Base-by-base conservation (phyloP, 169 alveolate genomes). In the Pseudocohnilembus persalinus region DNA sequence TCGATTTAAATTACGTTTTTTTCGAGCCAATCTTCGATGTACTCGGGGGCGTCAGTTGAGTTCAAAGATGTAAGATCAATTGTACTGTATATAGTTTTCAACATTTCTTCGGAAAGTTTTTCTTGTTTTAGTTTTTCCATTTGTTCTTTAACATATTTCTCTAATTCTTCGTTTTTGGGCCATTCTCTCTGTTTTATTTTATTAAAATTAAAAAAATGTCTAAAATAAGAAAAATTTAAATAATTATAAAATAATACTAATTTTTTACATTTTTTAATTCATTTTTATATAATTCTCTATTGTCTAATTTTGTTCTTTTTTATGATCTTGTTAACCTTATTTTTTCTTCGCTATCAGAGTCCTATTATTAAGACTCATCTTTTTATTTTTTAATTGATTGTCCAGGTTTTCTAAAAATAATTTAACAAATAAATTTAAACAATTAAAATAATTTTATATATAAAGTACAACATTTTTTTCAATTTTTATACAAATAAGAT, bases 21-120 rank as follows among this genome's bases (percentile, higher is more conserved):
- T 6, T 79, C 76, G 28, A 79, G 1, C 74, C 74, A 64, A 26
- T 79, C 0, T 24, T 79, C 77, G 63, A 79, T 64, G 63, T 68
- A 49, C 27, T 64, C 31, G n/a, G 74, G 76, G 1, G 76, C 84
- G 63, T 79, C 74, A 29, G 84, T 79, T 15, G 74, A 49, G 74
- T 79, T 64, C 77, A 79, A 79, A 63, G 76, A 79, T 28, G 84
- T 35, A 27, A 79, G 29, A 79, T 79, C 84, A 6, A 79, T 49
- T 30, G 30, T 27, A 0, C 64, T 29, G 20, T 79, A 79, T 15
- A 79, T n/a, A 30, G n/a, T 29, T 27, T 79, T 63, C 64, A 79
- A 79, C 0, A 28, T 35, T 0, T 26, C 68, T 49, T 49, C 20
- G 4, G 4, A 49, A 11, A 49, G 20, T 49, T 49, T 49, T 49